Evolutionary conservation across 805 yeast genomes (phyloP).

Genomic region (Wickerhamomyces ciferrii): DNA sequence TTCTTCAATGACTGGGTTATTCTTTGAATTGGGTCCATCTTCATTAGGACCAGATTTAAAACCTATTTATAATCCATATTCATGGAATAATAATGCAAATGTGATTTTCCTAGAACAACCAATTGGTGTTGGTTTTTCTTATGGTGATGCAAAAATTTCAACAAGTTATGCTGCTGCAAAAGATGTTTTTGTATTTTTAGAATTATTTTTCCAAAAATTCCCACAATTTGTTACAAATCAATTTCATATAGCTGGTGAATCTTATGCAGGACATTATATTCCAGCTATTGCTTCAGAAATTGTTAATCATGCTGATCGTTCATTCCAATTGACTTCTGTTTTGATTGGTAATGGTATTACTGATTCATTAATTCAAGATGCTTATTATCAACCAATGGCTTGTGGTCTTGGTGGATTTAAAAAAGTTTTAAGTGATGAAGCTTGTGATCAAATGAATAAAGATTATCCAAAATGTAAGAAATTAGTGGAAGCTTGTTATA

Average conservation of each 20-base stretch:
- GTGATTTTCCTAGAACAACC: constrained; percentile 94
- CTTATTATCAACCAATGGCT: constrained; percentile 87
- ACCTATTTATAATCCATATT: constrained; percentile 73
- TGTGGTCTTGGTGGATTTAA: constrained; percentile 87
- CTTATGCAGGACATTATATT: constrained; percentile 81
- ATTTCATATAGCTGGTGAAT: constrained; percentile 82
- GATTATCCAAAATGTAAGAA: constrained; percentile 61
- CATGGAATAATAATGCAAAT: constrained; percentile 91
- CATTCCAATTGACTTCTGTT: constrained; percentile 68
- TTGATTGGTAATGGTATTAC: constrained; percentile 93
- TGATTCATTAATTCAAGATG: constrained; percentile 74
- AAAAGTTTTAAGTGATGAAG: constrained; percentile 63
- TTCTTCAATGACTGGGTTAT: constrained; percentile 82
- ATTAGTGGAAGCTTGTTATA: constrained; percentile 62
- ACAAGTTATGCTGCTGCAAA: constrained; percentile 79
- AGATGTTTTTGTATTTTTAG: constrained; percentile 82
- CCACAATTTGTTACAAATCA: constrained; percentile 56
- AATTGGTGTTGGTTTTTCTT: constrained; percentile 86
- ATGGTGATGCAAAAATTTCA: constrained; percentile 57
- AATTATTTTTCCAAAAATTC: constrained; percentile 77
- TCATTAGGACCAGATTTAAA: constrained; percentile 57
- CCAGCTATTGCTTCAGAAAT: constrained; percentile 63
- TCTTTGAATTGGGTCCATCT: constrained; percentile 91
- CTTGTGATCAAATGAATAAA: constrained; percentile 59
- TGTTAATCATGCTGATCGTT: constrained; percentile 36